Conservation (phyloP, 2,329 filamentous ascomycete species). For the Diaporthe citrichinensis region DNA sequence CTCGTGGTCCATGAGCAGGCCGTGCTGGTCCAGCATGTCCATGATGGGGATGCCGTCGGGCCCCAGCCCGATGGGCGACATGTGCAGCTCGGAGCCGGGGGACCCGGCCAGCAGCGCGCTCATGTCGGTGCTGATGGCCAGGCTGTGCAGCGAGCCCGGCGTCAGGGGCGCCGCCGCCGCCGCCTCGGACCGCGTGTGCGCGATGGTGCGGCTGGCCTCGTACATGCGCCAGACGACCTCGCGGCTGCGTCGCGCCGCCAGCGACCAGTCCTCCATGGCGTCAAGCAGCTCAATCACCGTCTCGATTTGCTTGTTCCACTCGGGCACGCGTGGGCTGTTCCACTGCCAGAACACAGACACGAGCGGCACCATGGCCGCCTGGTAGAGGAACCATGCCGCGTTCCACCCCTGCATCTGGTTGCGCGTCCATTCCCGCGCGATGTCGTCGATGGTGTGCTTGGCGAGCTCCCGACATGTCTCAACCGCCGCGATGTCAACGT, state of each 20-base stretch:
- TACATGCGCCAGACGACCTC: slow-evolving; percentile 76
- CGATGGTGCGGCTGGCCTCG: slow-evolving; percentile 63
- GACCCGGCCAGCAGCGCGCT: slow-evolving; percentile 36
- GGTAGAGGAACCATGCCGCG: slow-evolving; percentile 85
- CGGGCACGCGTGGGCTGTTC: slow-evolving; percentile 61
- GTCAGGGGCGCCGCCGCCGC: slow-evolving; percentile 38
- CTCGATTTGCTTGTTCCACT: slow-evolving; percentile 72
- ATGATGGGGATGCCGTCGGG: slow-evolving; percentile 65
- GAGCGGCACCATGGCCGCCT: slow-evolving; percentile 84
- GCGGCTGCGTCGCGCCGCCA: slow-evolving; percentile 72
- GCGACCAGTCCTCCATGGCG: slow-evolving; percentile 75
- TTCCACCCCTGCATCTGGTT: slow-evolving; percentile 87
- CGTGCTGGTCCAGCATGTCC: slow-evolving; percentile 67
- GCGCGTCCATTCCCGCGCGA: slow-evolving; percentile 76
- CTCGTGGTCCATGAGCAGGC: slow-evolving; percentile 67
- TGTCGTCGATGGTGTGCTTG: slow-evolving; percentile 79
- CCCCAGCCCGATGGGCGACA: slow-evolving; percentile 65
- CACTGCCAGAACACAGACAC: slow-evolving; percentile 81
- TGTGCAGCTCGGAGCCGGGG: slow-evolving; percentile 57
- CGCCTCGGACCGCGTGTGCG: slow-evolving; percentile 50
- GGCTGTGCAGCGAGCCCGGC: slow-evolving; percentile 36
- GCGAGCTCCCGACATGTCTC: slow-evolving; percentile 79
- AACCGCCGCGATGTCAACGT: slow-evolving; percentile 77
- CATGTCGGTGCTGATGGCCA: slow-evolving; percentile 35
- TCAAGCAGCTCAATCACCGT: slow-evolving; percentile 73